These are phyloP conservation scores for Mycosphaerella sp. DNA, from an alignment of 2,329 filamentous ascomycete genomes.

Conservation along the genomic window DNA sequence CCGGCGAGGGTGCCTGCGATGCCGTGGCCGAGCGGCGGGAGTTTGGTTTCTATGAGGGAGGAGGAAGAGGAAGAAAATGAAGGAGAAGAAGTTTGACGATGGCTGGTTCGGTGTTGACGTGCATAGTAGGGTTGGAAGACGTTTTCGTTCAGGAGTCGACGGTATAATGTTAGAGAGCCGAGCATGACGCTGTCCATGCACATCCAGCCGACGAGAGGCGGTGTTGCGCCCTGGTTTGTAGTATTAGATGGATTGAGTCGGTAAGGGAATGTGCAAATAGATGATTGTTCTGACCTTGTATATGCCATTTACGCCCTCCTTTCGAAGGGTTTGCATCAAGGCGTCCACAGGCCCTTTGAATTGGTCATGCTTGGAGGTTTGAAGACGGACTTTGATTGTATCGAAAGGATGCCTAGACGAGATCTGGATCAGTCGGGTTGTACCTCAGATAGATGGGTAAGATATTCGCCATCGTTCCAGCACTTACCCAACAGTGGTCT, in stretches of 20 bases:
- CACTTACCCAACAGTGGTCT: constrained; percentile 63
- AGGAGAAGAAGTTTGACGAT: background rate
- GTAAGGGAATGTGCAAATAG: background rate
- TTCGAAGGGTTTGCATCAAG: constrained; percentile 71
- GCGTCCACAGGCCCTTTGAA: constrained; percentile 87
- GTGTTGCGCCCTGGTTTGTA: constrained; percentile 44
- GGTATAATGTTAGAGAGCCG: constrained; percentile 84
- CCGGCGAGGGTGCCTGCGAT: constrained; percentile 83
- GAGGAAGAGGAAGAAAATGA: too few relatives aligned
- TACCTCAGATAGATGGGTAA: too few relatives aligned
- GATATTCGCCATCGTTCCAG: too few relatives aligned
- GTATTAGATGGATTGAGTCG: background rate
- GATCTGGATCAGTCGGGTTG: too few relatives aligned
- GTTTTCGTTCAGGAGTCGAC: constrained; percentile 71
- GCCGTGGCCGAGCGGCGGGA: constrained; percentile 76
- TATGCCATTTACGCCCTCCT: constrained; percentile 76
- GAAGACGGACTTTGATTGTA: constrained; percentile 91
- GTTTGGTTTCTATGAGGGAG: constrained; percentile 35
- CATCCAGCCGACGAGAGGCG: constrained; percentile 95
- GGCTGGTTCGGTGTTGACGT: too few relatives aligned
- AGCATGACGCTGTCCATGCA: constrained; percentile 95
- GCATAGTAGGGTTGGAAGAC: constrained; percentile 55
- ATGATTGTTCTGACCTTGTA: constrained; percentile 65
- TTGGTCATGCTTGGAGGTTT: constrained; percentile 69
- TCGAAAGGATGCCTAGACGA: constrained; percentile 68